phyloP scores from a whole-genome alignment of 148 eudicot genomes.

The Dysphania ambrosioides region DNA sequence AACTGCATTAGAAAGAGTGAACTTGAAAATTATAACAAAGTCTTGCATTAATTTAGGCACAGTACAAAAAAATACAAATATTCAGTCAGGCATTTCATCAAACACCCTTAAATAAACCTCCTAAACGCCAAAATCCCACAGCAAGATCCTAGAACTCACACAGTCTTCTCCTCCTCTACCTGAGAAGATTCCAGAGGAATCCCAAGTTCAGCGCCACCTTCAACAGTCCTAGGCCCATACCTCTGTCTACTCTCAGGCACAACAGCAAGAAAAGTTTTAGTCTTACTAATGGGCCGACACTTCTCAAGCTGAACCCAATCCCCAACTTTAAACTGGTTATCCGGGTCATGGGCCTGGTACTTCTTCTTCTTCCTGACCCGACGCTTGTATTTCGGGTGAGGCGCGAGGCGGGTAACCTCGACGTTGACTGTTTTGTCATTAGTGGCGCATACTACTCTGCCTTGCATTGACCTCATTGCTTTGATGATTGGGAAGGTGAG shows the following conservation, averaged over 20 bases:
- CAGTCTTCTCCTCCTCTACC: slow-evolving; percentile 12
- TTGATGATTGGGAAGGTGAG: slow-evolving; percentile 38
- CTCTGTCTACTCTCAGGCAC: slow-evolving; percentile 23
- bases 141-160: slow-evolving; percentile 8
- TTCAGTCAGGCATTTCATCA: slow-evolving; percentile 25
- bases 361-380: slow-evolving; percentile 67
- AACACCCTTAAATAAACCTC: slow-evolving; percentile 16
- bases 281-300: slow-evolving; percentile 75
- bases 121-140: slow-evolving; percentile 1
- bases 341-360: slow-evolving; percentile 81
- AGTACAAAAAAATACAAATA: not conserved
- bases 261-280: slow-evolving; percentile 63
- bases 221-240: slow-evolving; percentile 15
- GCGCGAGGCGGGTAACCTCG: slow-evolving; percentile 63
- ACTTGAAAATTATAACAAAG: not conserved
- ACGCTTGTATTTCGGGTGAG: slow-evolving; percentile 84
- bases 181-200: slow-evolving; percentile 57
- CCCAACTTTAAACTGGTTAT: slow-evolving; percentile 66
- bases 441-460: slow-evolving; percentile 56
- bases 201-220: slow-evolving; percentile 35
- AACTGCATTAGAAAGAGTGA: too few relatives aligned
- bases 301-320: slow-evolving; percentile 68
- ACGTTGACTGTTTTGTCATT: slow-evolving; percentile 79
- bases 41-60: slow-evolving; percentile 12
- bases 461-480: slow-evolving; percentile 61